Evolutionary conservation across 768 basidiomycete species (phyloP).

Genomic region (Mycena metata): DNA sequence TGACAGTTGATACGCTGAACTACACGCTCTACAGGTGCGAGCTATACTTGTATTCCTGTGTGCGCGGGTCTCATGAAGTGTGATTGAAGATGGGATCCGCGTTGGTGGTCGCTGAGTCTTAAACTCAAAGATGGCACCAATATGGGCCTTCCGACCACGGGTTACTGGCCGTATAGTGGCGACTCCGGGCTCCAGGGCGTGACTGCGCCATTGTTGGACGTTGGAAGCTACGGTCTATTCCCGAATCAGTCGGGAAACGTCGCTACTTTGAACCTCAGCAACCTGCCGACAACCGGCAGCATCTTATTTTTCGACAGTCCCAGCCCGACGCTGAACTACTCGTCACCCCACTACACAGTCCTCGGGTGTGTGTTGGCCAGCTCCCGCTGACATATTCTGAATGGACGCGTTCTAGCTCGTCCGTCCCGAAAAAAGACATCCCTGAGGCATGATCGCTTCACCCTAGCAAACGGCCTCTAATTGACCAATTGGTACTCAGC

Average conservation of each 20-base stretch:
- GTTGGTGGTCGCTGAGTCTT: conserved; percentile 51
- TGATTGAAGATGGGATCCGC: conserved; percentile 46
- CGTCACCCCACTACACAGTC: conserved; percentile 44
- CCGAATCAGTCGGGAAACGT: conserved; percentile 37
- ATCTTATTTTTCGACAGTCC: conserved; percentile 51
- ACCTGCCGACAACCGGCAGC: conserved; percentile 37
- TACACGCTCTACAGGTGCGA: conserved; percentile 43
- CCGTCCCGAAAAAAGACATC: conserved; percentile 40
- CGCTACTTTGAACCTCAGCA: conserved; percentile 38
- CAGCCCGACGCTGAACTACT: conserved; percentile 48
- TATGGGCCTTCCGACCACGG: conserved; percentile 47
- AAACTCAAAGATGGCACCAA: conserved; percentile 47
- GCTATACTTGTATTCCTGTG: not conserved
- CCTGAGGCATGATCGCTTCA: conserved; percentile 41
- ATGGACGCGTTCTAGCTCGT: conserved; percentile 37
- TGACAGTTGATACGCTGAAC: conserved; percentile 43
- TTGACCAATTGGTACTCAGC: conserved; percentile 19
- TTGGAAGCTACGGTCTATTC: conserved; percentile 42
- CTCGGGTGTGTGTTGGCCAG: conserved; percentile 41
- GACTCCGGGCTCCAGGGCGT: conserved; percentile 46
- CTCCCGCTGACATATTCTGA: not conserved
- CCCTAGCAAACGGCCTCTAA: not conserved
- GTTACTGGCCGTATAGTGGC: conserved; percentile 50
- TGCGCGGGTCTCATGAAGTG: not conserved
- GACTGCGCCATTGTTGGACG: conserved; percentile 45